Percentiles rank a stretch among this genome's conserved stretches.
phyloP scores from a whole-genome alignment of 805 yeast genomes.

The Spathaspora passalidarum region DNA sequence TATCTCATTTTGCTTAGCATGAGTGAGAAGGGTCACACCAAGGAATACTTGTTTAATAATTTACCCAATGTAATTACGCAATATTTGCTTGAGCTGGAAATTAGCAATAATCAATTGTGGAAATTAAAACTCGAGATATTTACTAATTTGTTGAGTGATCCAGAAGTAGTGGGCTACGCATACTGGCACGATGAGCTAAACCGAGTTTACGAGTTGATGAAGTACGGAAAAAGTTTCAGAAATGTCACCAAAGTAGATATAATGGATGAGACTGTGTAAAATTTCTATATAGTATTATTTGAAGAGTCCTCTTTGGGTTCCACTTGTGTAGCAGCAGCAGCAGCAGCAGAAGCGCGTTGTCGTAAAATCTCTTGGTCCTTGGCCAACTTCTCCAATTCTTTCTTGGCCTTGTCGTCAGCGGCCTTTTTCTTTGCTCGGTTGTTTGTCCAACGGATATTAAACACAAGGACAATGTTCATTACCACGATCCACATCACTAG shows the following conservation, averaged over 20 bases:
- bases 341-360: too few species aligned
- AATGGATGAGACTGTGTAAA: slow-evolving; percentile 16
- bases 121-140: slow-evolving; percentile 19
- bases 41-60: slow-evolving; percentile 18
- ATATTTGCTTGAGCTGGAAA: slow-evolving; percentile 16
- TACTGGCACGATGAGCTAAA: slow-evolving; percentile 22
- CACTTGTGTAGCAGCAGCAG: too few species aligned
- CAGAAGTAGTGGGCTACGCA: slow-evolving; percentile 12
- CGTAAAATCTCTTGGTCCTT: not conserved
- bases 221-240: slow-evolving; percentile 19
- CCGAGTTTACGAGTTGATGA: slow-evolving; percentile 19
- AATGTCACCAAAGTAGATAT: slow-evolving; percentile 21
- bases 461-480: slow-evolving; percentile 12
- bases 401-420: slow-evolving; percentile 5
- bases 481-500: slow-evolving; percentile 28
- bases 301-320: not conserved
- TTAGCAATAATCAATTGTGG: slow-evolving; percentile 23
- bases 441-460: slow-evolving; percentile 8
- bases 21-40: slow-evolving; percentile 17
- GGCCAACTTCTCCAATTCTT: slow-evolving; percentile 5
- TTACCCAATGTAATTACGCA: slow-evolving; percentile 23
- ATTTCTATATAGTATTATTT: not conserved
- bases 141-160: slow-evolving; percentile 16
- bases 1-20: slow-evolving; percentile 18
- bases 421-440: slow-evolving; percentile 8